Base-by-base conservation (phyloP, 1,139 yeast species). In the Candida tunisiensis region DNA sequence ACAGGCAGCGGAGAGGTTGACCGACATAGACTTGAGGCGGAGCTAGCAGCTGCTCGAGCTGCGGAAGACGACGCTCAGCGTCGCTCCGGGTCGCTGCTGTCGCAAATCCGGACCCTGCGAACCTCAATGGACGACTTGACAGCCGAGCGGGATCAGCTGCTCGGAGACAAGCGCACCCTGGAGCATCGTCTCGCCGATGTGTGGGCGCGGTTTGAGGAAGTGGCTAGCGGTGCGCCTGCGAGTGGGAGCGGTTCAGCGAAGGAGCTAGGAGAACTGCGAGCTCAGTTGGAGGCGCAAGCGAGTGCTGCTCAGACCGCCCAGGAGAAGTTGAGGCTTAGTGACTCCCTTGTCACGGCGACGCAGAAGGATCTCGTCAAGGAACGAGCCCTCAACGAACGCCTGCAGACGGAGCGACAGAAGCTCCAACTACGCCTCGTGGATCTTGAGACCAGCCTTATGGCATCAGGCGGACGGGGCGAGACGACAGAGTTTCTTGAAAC, bases 11-110 rank as follows among this genome's bases (percentile, higher is more conserved):
- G 24, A 5, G 49, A 70, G 34, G 47, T 51, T 22, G 51, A 56
- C 16, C 66, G 61, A 32, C 62, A 62, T 6, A 62, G 65, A 11
- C 54, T 68, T 21, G 73, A 70, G 28, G 53, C 58, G 19, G 73
- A 71, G 32, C 57, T 67, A 27, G 60, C 57, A 15, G 42, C 44
- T 21, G 54, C 59, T 5, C 45, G 47, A 19, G 39, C 46, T 17
- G 58, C 59, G 15, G 52, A 51, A 28, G 42, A 46, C 22, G 53
- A 49, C 27, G 50, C 56, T 17, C 61, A 57, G 32, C 42, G 44
- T 21, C 45, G 55, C 18, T 40, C 53, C 14, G 39, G 49, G 3
- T 40, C 51, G 3, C 33, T 50, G 26, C 33, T 50, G 12, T 45
- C 55, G 22, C 22, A 20, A n/a, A 42, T 53, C 8, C 39, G 49